Percentiles rank a stretch among this genome's conserved stretches.
Evolutionary conservation across 768 basidiomycete genomes (phyloP).

Genomic region (Cyclocybe aegerita): DNA sequence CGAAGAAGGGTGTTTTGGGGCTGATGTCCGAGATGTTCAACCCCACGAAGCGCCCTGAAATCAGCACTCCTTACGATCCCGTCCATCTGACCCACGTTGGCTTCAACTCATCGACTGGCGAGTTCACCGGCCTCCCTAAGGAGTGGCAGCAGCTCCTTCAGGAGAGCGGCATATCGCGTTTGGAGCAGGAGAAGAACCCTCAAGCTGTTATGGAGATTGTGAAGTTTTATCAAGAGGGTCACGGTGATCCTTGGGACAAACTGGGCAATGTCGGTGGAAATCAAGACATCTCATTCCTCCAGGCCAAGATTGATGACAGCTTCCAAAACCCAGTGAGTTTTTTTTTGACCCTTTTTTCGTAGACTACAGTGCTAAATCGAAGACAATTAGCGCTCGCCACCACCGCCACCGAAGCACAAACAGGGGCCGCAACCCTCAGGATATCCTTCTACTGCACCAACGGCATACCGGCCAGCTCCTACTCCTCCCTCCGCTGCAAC

Average conservation of each 20-base stretch:
- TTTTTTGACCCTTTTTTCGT: constrained; percentile 15
- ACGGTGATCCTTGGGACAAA: constrained; percentile 84
- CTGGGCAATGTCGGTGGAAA: constrained; percentile 56
- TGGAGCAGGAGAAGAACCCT: constrained; percentile 96
- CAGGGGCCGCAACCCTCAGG: constrained; percentile 23
- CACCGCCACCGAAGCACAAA: constrained; percentile 46
- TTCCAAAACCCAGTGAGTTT: constrained; percentile 57
- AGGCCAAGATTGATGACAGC: constrained; percentile 42
- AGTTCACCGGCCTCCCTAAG: constrained; percentile 96
- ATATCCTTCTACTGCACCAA: constrained; percentile 39
- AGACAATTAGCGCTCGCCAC: constrained; percentile 42
- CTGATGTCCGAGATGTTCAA: constrained; percentile 73
- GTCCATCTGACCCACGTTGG: constrained; percentile 99
- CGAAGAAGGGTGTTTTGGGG: constrained; percentile 71
- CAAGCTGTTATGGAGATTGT: constrained; percentile 99
- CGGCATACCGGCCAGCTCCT: constrained; percentile 74
- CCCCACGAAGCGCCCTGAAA: constrained; percentile 78
- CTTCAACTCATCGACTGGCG: constrained; percentile 97
- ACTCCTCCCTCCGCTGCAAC: constrained; percentile 65
- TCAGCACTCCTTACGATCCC: constrained; percentile 97
- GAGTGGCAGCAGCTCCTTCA: constrained; percentile 98
- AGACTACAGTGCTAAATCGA: not conserved
- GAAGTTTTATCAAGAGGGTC: constrained; percentile 94
- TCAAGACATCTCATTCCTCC: constrained; percentile 22
- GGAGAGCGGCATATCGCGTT: constrained; percentile 91